Percentiles rank a stretch among this genome's conserved stretches.
Conservation (phyloP, 2,329 filamentous ascomycete species). For the Fusarium napiforme region DNA sequence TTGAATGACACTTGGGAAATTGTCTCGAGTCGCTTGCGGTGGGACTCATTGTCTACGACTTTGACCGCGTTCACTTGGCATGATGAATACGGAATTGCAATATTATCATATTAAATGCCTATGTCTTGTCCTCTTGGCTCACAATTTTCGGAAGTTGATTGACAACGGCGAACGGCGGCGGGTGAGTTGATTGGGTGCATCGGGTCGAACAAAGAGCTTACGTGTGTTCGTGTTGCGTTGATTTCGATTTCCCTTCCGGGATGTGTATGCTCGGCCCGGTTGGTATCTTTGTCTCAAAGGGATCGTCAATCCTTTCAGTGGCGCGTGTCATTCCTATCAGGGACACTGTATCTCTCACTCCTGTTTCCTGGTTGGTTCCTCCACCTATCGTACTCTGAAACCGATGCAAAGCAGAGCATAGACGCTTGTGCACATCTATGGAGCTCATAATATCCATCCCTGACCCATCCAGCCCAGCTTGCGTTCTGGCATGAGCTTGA, state of each 20-base stretch:
- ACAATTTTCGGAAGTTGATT: neutral
- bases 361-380: conserved; percentile 32
- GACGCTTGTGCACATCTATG: conserved; percentile 34
- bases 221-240: conserved; percentile 22
- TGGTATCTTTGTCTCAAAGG: conserved; percentile 27
- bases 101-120: conserved; percentile 7
- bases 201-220: conserved; percentile 22
- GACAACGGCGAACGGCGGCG: neutral
- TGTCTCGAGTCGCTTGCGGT: conserved; percentile 30
- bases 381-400: conserved; percentile 33
- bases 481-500: conserved; percentile 23
- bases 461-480: conserved; percentile 1
- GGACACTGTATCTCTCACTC: conserved; percentile 38
- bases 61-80: conserved; percentile 19
- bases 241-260: conserved; percentile 14
- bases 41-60: conserved; percentile 3
- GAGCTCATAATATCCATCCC: conserved; percentile 16
- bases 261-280: conserved; percentile 28
- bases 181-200: neutral
- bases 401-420: conserved; percentile 29
- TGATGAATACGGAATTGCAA: conserved; percentile 7
- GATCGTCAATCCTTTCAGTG: conserved; percentile 6
- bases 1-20: conserved; percentile 35
- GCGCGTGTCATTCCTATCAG: conserved; percentile 23
- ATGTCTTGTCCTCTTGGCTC: conserved; percentile 24